Base-by-base conservation (phyloP, 2,329 filamentous ascomycete genomes). In the Cercospora citrullina region DNA sequence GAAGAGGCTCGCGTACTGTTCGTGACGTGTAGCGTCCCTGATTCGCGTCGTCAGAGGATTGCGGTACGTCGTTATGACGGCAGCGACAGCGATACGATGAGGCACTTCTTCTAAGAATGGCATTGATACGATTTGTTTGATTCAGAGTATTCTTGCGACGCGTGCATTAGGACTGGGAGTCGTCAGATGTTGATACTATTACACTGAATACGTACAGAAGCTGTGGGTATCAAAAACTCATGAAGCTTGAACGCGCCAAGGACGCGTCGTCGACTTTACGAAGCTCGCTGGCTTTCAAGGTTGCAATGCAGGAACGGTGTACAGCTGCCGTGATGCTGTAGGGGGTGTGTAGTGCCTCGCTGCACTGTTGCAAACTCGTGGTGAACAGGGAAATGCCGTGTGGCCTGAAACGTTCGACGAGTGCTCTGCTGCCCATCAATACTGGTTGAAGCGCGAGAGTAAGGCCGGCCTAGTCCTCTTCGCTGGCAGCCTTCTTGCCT, bases 401-500 rank as follows among this genome's bases (percentile, higher is more conserved):
- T 16, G 48, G 48, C 48, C 23, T 28, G 23, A 28, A 53, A 16
- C 14, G 21, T 28, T 16, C 45, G 9, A 21, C 45, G 16, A 48
- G 45, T 12, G 45, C n/a, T n/a, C 45, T 5, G 45, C 2, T 12
- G 21, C 2, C 45, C 45, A 21, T 16, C 10, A 14, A 14, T 12
- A 9, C 48, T 23, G 48, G 48, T 5, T 16, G 23, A 12, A 28
- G 48, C 12, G 10, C 16, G 10, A 7, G 48, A 53, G 48, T 14
- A 26, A 7, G 21, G 21, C 12, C 12, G 10, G 23, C 8, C 23
- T 53, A 53, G 48, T 53, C 48, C 30, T 71, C 66, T 26, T 68
- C 69, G 31, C 60, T 62, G 23, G 69, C 66, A 18, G 71, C 73
- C 69, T 74, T 74, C 72, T 77, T 78, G 55, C 73, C 71, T 64